Evolutionary conservation across 2,329 filamentous ascomycete genomes (phyloP).

Genomic region (Nemania sp.): DNA sequence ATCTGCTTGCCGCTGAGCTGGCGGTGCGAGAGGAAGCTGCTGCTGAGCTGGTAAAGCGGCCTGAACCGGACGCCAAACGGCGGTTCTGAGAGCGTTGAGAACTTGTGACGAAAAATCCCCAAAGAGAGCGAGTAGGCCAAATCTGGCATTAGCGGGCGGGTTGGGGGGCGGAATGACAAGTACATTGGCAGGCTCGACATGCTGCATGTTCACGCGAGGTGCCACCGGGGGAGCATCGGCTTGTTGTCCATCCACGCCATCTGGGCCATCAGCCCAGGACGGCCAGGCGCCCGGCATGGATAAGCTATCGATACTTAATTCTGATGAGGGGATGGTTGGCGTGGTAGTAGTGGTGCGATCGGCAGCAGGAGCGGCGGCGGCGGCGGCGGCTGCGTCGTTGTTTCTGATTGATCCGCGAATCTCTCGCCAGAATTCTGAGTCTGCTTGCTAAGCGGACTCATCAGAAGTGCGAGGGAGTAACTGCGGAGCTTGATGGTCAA

Average conservation of each 20-base stretch:
- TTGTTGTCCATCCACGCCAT: not conserved
- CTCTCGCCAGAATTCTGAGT: slow-evolving; percentile 12
- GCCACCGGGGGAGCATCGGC: not conserved
- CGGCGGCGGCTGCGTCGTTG: too few relatives aligned
- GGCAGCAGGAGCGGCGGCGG: not conserved
- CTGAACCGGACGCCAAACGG: slow-evolving; percentile 3
- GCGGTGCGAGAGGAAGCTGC: too few relatives aligned
- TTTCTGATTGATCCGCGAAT: too few relatives aligned
- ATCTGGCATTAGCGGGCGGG: not conserved
- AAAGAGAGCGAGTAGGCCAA: slow-evolving; percentile 2
- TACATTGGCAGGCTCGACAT: not conserved
- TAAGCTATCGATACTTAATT: not conserved
- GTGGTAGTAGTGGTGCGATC: not conserved
- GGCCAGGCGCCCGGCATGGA: slow-evolving; percentile 24
- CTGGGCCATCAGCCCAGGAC: slow-evolving; percentile 15
- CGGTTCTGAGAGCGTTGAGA: not conserved
- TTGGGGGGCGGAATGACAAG: not conserved
- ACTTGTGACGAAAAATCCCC: not conserved
- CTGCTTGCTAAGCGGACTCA: slow-evolving; percentile 25
- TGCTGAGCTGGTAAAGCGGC: not conserved
- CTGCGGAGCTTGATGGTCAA: too few relatives aligned
- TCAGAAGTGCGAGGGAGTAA: slow-evolving; percentile 4
- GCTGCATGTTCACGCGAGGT: not conserved
- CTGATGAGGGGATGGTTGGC: too few relatives aligned
- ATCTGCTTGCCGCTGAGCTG: not conserved